Base-by-base conservation (phyloP, 2,329 filamentous ascomycete genomes). In the Coniochaeta sp. region DNA sequence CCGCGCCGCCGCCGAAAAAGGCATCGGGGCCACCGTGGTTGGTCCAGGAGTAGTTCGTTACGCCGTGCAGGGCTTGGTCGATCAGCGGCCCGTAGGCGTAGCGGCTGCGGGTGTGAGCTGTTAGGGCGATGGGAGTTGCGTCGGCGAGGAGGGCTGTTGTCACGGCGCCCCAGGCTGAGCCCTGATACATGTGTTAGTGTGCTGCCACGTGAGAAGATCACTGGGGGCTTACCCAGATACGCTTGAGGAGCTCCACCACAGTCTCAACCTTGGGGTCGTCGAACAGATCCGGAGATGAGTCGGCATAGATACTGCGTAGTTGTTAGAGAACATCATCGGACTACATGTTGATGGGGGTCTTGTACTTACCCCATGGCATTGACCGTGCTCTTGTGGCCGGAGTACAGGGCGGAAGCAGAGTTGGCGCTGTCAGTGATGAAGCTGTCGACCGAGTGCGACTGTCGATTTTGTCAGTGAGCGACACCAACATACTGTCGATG, bases 401-500 rank as follows among this genome's bases (percentile, higher is more conserved):
- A 83, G 72, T 92, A 94, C 16, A 94, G 74, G 14, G 89, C 87
- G 40, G 86, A 89, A 4, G 89, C 89, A 5, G 86, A 90, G 71
- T 94, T 94, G 69, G 89, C 89, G 55, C 85, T 89, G 67, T 94
- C 89, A 32, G 89, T 94, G 64, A 94, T 92, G 75, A 88, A 92
- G 48, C 77, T 83, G 71, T 92, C 88, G 63, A 94, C 82, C 1
- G 87, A 91, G 69, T 92, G 88, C 10, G 89, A 91, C 78, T 71
- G 47, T 22, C 6, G 13, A 9, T 9, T 24, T n/a, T 18, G 32
- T 58, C 10, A 51, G 45, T 24, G n/a, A 26, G 30, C 7, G 31
- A 16, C 12, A n/a, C 38, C 22, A 42, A 12, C 14, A 6, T 2
- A 18, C 4, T 24, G 20, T 13, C 26, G 14, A 3, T 51, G n/a